Percentiles rank a stretch among this genome's conserved stretches.
Conservation (phyloP, 371 early-diverging fungal species). For the Cokeromyces recurvatus region DNA sequence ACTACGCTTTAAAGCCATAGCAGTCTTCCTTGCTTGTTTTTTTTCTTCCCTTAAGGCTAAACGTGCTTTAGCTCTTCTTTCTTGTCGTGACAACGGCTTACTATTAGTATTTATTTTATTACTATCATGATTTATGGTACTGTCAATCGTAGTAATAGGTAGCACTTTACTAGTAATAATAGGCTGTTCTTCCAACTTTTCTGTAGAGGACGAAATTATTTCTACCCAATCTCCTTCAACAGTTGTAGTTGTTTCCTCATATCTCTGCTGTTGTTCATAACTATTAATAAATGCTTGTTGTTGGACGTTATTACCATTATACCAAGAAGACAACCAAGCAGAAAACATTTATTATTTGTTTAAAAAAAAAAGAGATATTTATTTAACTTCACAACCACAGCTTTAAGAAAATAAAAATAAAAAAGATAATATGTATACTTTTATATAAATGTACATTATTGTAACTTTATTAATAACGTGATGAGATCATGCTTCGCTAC, state of each 20-base stretch:
- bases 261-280: no score
- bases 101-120: no score
- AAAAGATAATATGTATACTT: no score
- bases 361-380: constrained; percentile 3
- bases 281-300: constrained; percentile 17
- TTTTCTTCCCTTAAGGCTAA: constrained; percentile 15
- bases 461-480: constrained; percentile 6
- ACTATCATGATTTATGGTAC: neutral
- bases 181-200: no score
- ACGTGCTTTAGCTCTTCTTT: constrained; percentile 16
- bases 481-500: constrained; percentile 6
- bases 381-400: no score
- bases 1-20: no score
- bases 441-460: no score
- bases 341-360: constrained; percentile 15
- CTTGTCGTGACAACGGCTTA: constrained; percentile 18
- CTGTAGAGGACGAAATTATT: constrained; percentile 8
- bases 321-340: constrained; percentile 21
- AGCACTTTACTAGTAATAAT: no score
- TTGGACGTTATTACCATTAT: constrained; percentile 13
- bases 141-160: no score
- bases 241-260: constrained; percentile 10
- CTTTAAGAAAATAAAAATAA: no score
- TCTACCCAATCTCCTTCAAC: constrained; percentile 21
- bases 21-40: constrained; percentile 13